These are phyloP conservation scores for Chamaenerion angustifolium DNA, from an alignment of 345 rosid genomes.

Conservation along the genomic window DNA sequence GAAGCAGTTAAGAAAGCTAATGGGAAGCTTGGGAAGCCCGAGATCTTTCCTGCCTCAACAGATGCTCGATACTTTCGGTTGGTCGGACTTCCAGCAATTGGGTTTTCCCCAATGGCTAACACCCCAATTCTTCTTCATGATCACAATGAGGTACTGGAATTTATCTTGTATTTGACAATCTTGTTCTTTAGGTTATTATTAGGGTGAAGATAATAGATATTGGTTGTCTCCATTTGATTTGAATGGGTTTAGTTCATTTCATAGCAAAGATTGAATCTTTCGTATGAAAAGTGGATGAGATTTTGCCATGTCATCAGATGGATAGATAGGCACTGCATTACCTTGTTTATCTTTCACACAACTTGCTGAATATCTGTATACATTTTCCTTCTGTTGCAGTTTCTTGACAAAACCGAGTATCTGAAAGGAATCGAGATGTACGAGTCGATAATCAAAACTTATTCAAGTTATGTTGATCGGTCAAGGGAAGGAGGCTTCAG, in stretches of 20 bases:
- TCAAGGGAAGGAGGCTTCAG: conserved; percentile 19
- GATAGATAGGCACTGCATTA: too few species aligned
- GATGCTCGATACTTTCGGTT: conserved; percentile 68
- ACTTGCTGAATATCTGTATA: background rate
- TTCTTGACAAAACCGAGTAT: conserved; percentile 62
- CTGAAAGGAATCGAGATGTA: conserved; percentile 70
- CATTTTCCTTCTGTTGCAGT: conserved; percentile 33
- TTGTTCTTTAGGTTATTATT: too few species aligned
- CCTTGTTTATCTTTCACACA: too few species aligned
- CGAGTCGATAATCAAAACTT: conserved; percentile 55
- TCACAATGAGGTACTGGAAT: conserved; percentile 63
- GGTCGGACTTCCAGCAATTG: conserved; percentile 65
- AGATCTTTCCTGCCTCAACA: conserved; percentile 84
- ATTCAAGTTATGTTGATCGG: conserved; percentile 29
- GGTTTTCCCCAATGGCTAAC: conserved; percentile 87
- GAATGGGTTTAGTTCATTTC: too few species aligned
- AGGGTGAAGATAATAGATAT: too few species aligned
- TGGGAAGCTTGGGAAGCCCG: conserved; percentile 58
- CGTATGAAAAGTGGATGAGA: too few species aligned
- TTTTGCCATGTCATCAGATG: too few species aligned
- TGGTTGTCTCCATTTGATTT: too few species aligned
- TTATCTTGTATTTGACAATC: too few species aligned
- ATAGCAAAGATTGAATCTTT: too few species aligned
- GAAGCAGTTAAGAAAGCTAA: conserved; percentile 61
- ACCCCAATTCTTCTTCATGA: conserved; percentile 84